Evolutionary conservation across 2,329 filamentous ascomycete genomes (phyloP).

Genomic region (Curvularia verruculosa): DNA sequence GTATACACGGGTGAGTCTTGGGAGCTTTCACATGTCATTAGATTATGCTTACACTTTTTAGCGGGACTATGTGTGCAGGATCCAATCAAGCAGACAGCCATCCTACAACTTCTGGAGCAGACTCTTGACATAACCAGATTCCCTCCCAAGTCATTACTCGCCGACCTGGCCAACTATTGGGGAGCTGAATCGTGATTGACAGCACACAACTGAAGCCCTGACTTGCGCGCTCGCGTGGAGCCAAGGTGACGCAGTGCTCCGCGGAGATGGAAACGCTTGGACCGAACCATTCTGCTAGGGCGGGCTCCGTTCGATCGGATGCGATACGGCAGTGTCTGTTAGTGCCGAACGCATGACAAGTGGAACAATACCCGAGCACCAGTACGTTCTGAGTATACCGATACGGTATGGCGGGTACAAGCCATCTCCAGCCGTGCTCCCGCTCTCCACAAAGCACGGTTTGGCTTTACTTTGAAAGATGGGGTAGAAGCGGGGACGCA

Average conservation of each 20-base stretch:
- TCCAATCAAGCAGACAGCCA: constrained; percentile 33
- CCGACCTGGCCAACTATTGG: constrained; percentile 40
- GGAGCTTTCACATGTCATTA: too few relatives aligned
- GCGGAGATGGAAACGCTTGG: not conserved
- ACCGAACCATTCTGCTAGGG: not conserved
- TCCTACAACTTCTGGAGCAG: constrained; percentile 36
- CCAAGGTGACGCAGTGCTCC: not conserved
- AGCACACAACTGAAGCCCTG: not conserved
- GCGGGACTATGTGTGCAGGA: constrained; percentile 42
- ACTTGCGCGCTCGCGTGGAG: not conserved
- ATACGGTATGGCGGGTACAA: not conserved
- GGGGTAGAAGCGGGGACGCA: constrained; percentile 23
- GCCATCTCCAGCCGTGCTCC: not conserved
- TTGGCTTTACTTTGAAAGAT: constrained; percentile 4
- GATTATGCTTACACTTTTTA: constrained; percentile 15
- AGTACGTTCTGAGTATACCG: not conserved
- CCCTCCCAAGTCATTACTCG: constrained; percentile 37
- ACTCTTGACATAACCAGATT: constrained; percentile 40
- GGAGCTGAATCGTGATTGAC: constrained; percentile 25
- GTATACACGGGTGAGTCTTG: constrained; percentile 38
- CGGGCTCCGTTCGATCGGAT: not conserved
- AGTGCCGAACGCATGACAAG: not conserved
- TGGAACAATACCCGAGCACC: not conserved
- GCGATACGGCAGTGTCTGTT: not conserved
- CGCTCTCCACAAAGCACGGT: not conserved